phyloP scores from a whole-genome alignment of 2,329 filamentous ascomycete genomes.

The Phialophora verrucosa region DNA sequence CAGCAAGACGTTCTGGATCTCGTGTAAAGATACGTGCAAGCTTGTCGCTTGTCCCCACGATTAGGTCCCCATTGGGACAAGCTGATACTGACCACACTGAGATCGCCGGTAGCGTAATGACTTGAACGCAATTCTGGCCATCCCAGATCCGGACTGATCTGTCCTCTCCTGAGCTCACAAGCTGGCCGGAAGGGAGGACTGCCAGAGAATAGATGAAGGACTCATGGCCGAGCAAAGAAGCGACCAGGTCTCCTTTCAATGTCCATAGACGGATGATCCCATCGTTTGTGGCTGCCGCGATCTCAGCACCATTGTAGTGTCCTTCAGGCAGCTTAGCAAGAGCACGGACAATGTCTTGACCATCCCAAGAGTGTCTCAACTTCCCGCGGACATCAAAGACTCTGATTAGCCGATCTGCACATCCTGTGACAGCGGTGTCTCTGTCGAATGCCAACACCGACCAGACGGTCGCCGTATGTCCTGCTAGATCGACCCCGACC shows the following conservation, averaged over 20 bases:
- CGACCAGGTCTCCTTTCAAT: slow-evolving; percentile 74
- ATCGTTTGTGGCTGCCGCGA: slow-evolving; percentile 94
- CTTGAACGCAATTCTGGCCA: slow-evolving; percentile 82
- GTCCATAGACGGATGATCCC: slow-evolving; percentile 88
- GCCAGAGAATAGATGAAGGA: slow-evolving; percentile 92
- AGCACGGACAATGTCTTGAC: slow-evolving; percentile 84
- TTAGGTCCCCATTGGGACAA: slow-evolving; percentile 83
- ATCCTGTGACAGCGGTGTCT: slow-evolving; percentile 82
- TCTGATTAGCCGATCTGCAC: slow-evolving; percentile 86
- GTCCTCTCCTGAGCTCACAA: slow-evolving; percentile 92
- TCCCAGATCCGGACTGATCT: slow-evolving; percentile 91
- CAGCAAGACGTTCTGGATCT: slow-evolving; percentile 70
- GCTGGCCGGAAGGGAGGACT: slow-evolving; percentile 77
- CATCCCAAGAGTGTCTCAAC: slow-evolving; percentile 68
- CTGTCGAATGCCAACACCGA: slow-evolving; percentile 84
- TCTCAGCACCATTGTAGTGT: slow-evolving; percentile 83
- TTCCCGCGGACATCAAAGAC: slow-evolving; percentile 73
- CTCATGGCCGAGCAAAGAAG: slow-evolving; percentile 83
- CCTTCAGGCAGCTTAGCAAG: slow-evolving; percentile 77
- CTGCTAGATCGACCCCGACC: slow-evolving; percentile 70
- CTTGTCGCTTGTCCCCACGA: slow-evolving; percentile 89
- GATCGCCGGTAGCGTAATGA: slow-evolving; percentile 94
- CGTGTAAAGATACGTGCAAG: slow-evolving; percentile 84
- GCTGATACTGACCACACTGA: slow-evolving; percentile 94
- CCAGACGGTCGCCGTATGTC: slow-evolving; percentile 86